These are phyloP conservation scores for Rhodomyrtus psidioides DNA, from an alignment of 441 rosid genomes.

Conservation along the genomic window DNA sequence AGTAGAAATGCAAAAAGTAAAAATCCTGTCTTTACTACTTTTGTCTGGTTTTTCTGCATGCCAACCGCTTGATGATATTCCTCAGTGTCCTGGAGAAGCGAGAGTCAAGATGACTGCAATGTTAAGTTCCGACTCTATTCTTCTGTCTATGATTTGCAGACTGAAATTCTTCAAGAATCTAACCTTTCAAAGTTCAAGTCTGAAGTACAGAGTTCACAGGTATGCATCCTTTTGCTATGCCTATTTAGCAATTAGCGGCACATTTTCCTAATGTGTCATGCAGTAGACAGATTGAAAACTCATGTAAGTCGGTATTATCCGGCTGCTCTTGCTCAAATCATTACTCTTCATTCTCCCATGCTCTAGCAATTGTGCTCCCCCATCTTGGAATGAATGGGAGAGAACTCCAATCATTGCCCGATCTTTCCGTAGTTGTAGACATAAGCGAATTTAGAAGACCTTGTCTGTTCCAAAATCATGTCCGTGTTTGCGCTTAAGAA, in stretches of 20 bases:
- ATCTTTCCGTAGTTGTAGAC: not conserved
- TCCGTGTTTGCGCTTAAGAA: not conserved
- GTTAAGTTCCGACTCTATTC: not conserved
- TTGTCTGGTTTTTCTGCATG: not conserved
- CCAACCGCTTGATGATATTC: not conserved
- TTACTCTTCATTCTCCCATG: not conserved
- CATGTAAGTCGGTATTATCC: not conserved
- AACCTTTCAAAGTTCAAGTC: conserved; percentile 79
- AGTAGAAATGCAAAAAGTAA: conserved; percentile 82
- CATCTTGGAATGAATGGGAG: not conserved
- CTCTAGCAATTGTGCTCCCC: not conserved
- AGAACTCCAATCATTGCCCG: not conserved
- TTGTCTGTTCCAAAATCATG: not conserved
- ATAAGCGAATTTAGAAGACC: not conserved
- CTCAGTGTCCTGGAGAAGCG: not conserved
- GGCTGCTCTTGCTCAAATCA: not conserved
- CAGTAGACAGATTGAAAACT: not conserved
- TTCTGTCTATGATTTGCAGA: conserved; percentile 25
- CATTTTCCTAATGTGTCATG: not conserved
- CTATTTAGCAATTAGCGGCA: not conserved
- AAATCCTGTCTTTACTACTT: not conserved
- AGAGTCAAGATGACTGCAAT: not conserved
- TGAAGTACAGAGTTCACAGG: conserved; percentile 82
- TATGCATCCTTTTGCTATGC: conserved; percentile 5
- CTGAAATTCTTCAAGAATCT: conserved; percentile 70